Base-by-base conservation (phyloP, 352 stramenopile species). In the Pythium sp. region DNA sequence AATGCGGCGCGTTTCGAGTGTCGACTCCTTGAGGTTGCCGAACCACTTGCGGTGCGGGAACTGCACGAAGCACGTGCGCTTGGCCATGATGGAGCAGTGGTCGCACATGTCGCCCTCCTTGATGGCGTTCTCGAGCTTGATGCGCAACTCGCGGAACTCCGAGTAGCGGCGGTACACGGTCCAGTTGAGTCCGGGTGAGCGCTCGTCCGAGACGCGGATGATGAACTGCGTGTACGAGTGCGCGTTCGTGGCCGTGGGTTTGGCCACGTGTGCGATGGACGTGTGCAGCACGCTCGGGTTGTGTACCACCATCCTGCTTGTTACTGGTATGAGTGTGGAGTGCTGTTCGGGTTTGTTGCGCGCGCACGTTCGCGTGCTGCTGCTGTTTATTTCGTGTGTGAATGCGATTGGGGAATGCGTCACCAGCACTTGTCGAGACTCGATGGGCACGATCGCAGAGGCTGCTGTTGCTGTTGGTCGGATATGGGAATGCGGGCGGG, bases 131-230 rank as follows among this genome's bases (percentile, higher is more conserved):
- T 89, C 82, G 34, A 94, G 75, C 22, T 76, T 79, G 49, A 89
- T 64, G 24, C 84, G 83, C 69, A 96, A 83, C 28, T 78, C 77
- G 46, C 87, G 88, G 68, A 96, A 96, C 74, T 94, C 88, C 20
- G 85, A 94, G 76, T 86, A 96, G 58, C 88, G 86, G 2, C 87
- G 84, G 72, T 93, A 92, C 60, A 96, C 86, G 30, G 81, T 91
- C 88, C 88, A 96, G 58, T 92, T 76, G 55, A 92, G 78, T 7
- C 76, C 78, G 0, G 79, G 72, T 15, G 73, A 86, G 68, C 88
- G 88, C 67, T 92, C 84, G 62, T 96, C 88, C 58, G 85, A 93
- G 46, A 96, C 88, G 73, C 84, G 78, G 70, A 96, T 88, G 49
- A 94, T 73, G 70, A 91, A 96, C 70, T 96, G 88, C 58, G 88